Evolutionary conservation across 805 yeast species (phyloP).

Genomic region (Candida rishiriensis): DNA sequence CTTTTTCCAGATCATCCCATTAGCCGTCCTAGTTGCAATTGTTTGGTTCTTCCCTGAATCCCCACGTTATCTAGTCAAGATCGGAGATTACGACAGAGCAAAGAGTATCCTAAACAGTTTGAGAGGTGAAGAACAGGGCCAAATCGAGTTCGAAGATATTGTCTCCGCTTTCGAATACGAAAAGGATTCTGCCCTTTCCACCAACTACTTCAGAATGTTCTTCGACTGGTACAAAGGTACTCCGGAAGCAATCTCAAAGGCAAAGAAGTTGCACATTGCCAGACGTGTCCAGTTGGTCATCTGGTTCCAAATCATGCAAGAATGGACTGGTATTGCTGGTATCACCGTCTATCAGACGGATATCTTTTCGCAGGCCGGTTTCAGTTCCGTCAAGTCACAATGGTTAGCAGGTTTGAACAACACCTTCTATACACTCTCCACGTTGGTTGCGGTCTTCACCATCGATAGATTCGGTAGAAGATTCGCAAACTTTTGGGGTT

Average conservation of each 20-base stretch:
- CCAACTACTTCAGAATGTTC: slow-evolving; percentile 23
- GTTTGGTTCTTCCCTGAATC: slow-evolving; percentile 36
- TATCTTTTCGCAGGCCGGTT: slow-evolving; percentile 31
- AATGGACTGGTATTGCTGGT: slow-evolving; percentile 44
- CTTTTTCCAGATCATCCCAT: slow-evolving; percentile 28
- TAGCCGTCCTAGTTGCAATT: slow-evolving; percentile 12
- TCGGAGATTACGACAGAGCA: slow-evolving; percentile 41
- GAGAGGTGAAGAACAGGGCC: slow-evolving; percentile 31
- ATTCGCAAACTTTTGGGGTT: slow-evolving; percentile 37
- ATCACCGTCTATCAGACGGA: slow-evolving; percentile 34
- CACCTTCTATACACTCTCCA: slow-evolving; percentile 17
- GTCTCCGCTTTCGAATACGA: slow-evolving; percentile 23
- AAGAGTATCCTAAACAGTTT: slow-evolving; percentile 36
- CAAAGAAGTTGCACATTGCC: slow-evolving; percentile 22
- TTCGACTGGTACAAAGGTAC: slow-evolving; percentile 20
- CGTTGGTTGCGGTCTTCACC: slow-evolving; percentile 25
- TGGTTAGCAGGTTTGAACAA: slow-evolving; percentile 19
- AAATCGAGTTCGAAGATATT: slow-evolving; percentile 17
- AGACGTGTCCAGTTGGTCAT: slow-evolving; percentile 26
- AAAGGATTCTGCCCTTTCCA: slow-evolving; percentile 22
- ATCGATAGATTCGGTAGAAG: slow-evolving; percentile 42
- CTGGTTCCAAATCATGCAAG: slow-evolving; percentile 34
- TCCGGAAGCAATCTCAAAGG: slow-evolving; percentile 15
- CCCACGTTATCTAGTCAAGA: slow-evolving; percentile 39
- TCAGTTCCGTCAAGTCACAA: slow-evolving; percentile 28